Evolutionary conservation across 176 grass and related monocot species (phyloP).

Genomic region (Aegilops bicornis): DNA sequence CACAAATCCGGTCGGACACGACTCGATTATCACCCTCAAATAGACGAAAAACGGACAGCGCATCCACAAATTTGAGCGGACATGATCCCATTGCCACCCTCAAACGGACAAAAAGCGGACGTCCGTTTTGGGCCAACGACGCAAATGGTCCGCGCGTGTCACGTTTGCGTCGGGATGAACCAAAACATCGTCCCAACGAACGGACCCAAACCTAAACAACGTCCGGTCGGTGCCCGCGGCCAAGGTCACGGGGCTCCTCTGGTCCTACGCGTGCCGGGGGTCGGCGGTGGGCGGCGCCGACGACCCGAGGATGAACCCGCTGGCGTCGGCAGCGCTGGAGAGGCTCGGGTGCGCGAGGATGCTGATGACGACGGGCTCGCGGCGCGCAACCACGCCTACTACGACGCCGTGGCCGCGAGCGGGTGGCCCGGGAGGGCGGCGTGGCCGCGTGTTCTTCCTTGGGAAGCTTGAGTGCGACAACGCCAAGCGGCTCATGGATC

Average conservation of each 20-base stretch:
- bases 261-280: constrained; percentile 45
- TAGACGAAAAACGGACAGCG: too few species aligned
- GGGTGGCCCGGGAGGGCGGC: constrained; percentile 45
- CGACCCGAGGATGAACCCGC: constrained; percentile 52
- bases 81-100: too few species aligned
- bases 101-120: too few species aligned
- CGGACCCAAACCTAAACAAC: too few species aligned
- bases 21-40: too few species aligned
- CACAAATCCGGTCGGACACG: too few species aligned
- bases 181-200: too few species aligned
- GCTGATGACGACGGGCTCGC: constrained; percentile 53
- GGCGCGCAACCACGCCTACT: constrained; percentile 35
- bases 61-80: too few species aligned
- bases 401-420: constrained; percentile 40
- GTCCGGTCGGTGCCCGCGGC: background rate
- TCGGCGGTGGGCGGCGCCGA: constrained; percentile 42
- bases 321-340: constrained; percentile 21
- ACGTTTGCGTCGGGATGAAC: too few species aligned
- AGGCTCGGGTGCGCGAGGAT: constrained; percentile 44
- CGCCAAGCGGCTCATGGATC: constrained; percentile 30
- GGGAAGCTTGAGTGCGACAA: constrained; percentile 38
- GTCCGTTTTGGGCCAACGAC: too few species aligned
- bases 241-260: background rate
- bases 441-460: constrained; percentile 53
- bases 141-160: too few species aligned